These are phyloP conservation scores for Saccharum officinarum DNA, from an alignment of 176 grass and related monocot genomes.

Conservation along the genomic window DNA sequence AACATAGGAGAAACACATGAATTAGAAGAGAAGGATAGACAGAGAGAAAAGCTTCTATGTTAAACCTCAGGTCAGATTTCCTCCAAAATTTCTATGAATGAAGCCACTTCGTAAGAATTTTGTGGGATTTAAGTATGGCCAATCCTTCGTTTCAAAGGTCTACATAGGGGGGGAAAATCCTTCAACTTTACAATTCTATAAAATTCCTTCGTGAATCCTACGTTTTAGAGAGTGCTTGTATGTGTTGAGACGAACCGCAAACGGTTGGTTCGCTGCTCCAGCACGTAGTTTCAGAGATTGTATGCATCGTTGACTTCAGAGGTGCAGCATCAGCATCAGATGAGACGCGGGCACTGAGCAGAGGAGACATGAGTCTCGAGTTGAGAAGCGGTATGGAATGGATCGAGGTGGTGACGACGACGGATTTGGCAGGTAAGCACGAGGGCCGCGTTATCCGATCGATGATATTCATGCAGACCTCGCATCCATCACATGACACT, in stretches of 20 bases:
- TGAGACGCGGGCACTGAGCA: neutral
- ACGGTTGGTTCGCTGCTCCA: neutral
- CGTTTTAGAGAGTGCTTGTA: neutral
- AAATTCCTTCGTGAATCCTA: neutral
- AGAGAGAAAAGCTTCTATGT: neutral
- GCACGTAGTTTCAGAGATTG: neutral
- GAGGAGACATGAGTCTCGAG: constrained; percentile 33
- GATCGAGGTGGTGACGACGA: neutral
- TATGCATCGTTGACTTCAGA: constrained; percentile 26
- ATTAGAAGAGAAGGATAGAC: too few species aligned
- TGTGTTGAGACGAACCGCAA: neutral
- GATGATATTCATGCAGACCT: neutral
- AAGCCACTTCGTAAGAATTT: neutral
- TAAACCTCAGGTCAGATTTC: neutral
- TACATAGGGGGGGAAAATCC: too few species aligned
- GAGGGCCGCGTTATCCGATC: constrained; percentile 27
- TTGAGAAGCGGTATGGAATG: neutral
- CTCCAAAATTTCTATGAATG: neutral
- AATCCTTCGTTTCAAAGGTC: neutral
- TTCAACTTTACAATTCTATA: neutral
- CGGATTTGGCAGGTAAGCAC: constrained; percentile 19
- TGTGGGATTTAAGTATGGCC: neutral
- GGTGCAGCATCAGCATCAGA: neutral
- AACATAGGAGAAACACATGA: too few species aligned
- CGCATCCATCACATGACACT: neutral